Conservation (phyloP, 1,284 basidiomycete genomes). For the Apiotrichum porosum region DNA sequence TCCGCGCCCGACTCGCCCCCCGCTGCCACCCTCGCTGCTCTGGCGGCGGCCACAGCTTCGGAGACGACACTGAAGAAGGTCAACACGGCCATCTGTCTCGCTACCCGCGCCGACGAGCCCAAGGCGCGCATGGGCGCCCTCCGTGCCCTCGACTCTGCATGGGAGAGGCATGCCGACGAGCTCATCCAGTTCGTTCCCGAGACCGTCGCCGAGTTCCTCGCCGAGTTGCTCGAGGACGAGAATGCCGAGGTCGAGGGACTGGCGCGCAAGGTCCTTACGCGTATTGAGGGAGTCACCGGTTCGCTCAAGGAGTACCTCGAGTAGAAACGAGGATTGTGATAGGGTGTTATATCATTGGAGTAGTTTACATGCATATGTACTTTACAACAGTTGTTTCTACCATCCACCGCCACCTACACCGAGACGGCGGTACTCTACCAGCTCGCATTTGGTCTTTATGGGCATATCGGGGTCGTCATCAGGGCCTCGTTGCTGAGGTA, state of each 20-base stretch:
- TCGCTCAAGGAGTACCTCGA: slow-evolving; percentile 48
- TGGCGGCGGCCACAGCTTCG: slow-evolving; percentile 57
- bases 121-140: slow-evolving; percentile 66
- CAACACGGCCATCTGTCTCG: slow-evolving; percentile 80
- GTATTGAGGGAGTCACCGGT: slow-evolving; percentile 50
- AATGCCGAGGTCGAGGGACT: slow-evolving; percentile 47
- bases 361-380: neutral
- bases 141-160: slow-evolving; percentile 64
- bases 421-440: slow-evolving; percentile 43
- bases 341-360: slow-evolving; percentile 1
- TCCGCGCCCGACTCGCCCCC: slow-evolving; percentile 20
- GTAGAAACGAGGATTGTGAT: slow-evolving; percentile 20
- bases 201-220: slow-evolving; percentile 52
- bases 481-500: slow-evolving; percentile 51
- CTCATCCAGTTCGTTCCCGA: slow-evolving; percentile 54
- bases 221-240: slow-evolving; percentile 53
- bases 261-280: slow-evolving; percentile 47
- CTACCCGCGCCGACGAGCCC: slow-evolving; percentile 73
- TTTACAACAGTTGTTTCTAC: slow-evolving; percentile 15
- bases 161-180: slow-evolving; percentile 61
- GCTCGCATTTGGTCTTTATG: slow-evolving; percentile 27
- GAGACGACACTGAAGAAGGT: slow-evolving; percentile 65
- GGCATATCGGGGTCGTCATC: slow-evolving; percentile 7
- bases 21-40: slow-evolving; percentile 54
- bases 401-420: slow-evolving; percentile 42